Base-by-base conservation (phyloP, 768 basidiomycete species). In the Mycena pura region DNA sequence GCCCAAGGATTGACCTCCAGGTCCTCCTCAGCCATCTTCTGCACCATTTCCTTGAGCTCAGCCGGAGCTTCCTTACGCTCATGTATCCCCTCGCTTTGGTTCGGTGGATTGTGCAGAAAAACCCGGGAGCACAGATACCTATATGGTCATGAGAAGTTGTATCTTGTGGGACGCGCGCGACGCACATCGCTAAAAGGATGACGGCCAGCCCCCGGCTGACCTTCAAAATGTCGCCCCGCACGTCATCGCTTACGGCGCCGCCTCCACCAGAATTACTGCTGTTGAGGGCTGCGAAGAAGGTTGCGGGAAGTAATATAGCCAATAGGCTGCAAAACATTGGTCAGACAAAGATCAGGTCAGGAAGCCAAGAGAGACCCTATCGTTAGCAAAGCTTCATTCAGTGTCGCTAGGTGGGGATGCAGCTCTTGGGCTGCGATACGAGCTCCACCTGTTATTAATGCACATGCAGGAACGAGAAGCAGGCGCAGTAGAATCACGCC, bases 401-500 rank as follows among this genome's bases (percentile, higher is more conserved):
- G 76, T 63, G 90, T 79, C 2, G 86, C 83, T 9, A 82, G 68
- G 63, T 87, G 84, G 2, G 87, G 86, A 63, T 89, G 85, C 15
- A 92, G 76, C 51, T 88, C 80, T 70, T 92, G 90, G 48, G 88
- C 81, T 68, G 83, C 77, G 22, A 90, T 77, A 19, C 82, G 80
- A 21, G 84, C 85, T 47, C 90, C 90, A 15, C 89, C 90, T 2
- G 83, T 82, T 19, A 91, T 77, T 70, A 91, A 91, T 0, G 89
- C 78, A 1, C 82, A 78, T 3, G 89, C 90, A 1, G 90, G 90
- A 41, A 91, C 78, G 15, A 91, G 79, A 0, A 92, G 78, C 1
- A 91, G 78, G 69, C 90, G 90, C 14, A 92, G 78, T 17, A 92
- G 74, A 13, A 91, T 80, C 9, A 91, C 89, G 24, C 90, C 82